A percentile compares a stretch with the other conserved stretches of the same genome.
Evolutionary conservation across 2,329 filamentous ascomycete species (phyloP).

Genomic region (Pseudovirgaria hyperparasitica): DNA sequence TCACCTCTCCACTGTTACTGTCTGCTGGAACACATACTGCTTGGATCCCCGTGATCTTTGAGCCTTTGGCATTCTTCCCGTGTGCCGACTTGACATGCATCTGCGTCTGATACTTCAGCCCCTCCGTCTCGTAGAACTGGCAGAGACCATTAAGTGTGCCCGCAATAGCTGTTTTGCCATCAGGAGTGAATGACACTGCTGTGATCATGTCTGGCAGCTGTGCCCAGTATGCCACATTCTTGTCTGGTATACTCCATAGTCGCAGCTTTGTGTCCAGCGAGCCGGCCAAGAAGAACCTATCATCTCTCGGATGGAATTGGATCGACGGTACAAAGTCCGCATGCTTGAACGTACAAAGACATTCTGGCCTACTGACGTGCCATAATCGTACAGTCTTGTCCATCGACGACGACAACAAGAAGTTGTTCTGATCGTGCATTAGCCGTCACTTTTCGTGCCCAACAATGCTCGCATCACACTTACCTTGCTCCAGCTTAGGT

Average conservation of each 20-base stretch:
- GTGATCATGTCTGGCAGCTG: slow-evolving; percentile 80
- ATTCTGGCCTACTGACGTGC: slow-evolving; percentile 78
- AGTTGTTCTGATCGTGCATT: slow-evolving; percentile 59
- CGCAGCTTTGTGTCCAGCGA: slow-evolving; percentile 80
- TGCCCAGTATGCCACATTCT: slow-evolving; percentile 72
- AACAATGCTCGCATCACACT: slow-evolving; percentile 6
- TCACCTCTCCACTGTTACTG: slow-evolving; percentile 53
- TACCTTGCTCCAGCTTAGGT: slow-evolving; percentile 91
- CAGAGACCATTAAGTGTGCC: slow-evolving; percentile 77
- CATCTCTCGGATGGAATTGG: slow-evolving; percentile 85
- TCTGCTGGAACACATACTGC: slow-evolving; percentile 50
- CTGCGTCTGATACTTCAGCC: slow-evolving; percentile 69
- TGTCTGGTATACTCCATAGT: slow-evolving; percentile 95
- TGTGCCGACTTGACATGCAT: slow-evolving; percentile 87
- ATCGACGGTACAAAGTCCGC: slow-evolving; percentile 92
- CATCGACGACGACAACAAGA: slow-evolving; percentile 90
- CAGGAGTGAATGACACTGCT: slow-evolving; percentile 83
- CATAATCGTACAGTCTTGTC: slow-evolving; percentile 93
- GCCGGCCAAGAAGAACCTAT: slow-evolving; percentile 91
- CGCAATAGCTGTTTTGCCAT: slow-evolving; percentile 80
- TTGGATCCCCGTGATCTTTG: slow-evolving; percentile 92
- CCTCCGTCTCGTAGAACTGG: slow-evolving; percentile 86
- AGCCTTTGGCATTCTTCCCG: slow-evolving; percentile 88
- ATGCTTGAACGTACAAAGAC: slow-evolving; percentile 86
- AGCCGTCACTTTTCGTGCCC: slow-evolving; percentile 4